Evolutionary conservation across 768 basidiomycete species (phyloP).

Genomic region (Kwoniella mangroviensis): DNA sequence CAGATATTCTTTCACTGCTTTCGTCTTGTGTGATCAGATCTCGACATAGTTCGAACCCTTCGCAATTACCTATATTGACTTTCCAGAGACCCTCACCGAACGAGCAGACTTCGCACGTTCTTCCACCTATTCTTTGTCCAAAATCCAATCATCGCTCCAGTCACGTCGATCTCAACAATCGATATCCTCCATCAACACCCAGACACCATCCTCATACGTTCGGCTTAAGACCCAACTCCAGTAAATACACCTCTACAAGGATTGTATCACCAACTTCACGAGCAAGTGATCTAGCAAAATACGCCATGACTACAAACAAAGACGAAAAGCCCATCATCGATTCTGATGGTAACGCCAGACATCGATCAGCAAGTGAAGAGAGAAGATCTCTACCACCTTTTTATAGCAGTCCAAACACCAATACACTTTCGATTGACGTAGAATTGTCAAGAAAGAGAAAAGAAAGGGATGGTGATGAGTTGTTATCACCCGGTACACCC

Average conservation of each 20-base stretch:
- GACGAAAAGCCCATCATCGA: constrained; percentile 30
- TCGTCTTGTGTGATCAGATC: not conserved
- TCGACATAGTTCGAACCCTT: not conserved
- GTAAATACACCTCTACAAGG: constrained; percentile 1
- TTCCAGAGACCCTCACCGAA: constrained; percentile 6
- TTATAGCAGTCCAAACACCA: not conserved
- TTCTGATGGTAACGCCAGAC: constrained; percentile 8
- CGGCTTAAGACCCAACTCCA: not conserved
- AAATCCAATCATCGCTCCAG: not conserved
- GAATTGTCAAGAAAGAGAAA: constrained; percentile 22
- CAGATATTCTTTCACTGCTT: not conserved
- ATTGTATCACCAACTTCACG: constrained; percentile 19
- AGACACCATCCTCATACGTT: not conserved
- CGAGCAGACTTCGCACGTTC: constrained; percentile 1
- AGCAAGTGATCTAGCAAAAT: constrained; percentile 28
- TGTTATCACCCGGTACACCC: constrained; percentile 18
- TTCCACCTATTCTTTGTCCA: constrained; percentile 7
- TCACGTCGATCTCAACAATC: constrained; percentile 2
- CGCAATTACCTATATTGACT: constrained; percentile 2
- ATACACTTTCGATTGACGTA: constrained; percentile 14
- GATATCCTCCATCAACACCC: not conserved
- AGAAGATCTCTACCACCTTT: constrained; percentile 5
- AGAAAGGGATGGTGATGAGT: constrained; percentile 12
- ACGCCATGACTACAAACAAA: constrained; percentile 28
- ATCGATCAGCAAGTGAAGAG: not conserved